A percentile compares a stretch with the other conserved stretches of the same genome.
phyloP scores from a whole-genome alignment of 768 basidiomycete genomes.

The Sistotremastrum suecicum region DNA sequence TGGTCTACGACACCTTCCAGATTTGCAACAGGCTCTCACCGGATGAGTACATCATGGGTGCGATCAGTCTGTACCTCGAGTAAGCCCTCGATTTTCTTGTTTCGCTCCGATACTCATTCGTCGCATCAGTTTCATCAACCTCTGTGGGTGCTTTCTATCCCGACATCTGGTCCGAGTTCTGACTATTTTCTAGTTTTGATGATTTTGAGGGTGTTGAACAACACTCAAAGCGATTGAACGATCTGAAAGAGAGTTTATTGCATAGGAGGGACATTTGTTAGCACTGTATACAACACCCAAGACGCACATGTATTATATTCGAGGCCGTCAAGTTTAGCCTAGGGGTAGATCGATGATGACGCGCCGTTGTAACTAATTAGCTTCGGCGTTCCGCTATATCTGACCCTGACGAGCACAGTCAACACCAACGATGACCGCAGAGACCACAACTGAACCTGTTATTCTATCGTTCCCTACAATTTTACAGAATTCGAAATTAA shows the following conservation, averaged over 20 bases:
- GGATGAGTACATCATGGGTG: conserved; percentile 86
- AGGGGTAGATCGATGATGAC: too few species aligned
- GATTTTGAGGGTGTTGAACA: too few species aligned
- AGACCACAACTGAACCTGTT: conserved; percentile 17
- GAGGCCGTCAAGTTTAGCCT: too few species aligned
- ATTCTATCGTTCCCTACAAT: conserved; percentile 63
- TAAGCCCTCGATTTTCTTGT: conserved; percentile 14
- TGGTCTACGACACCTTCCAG: conserved; percentile 81
- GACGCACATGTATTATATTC: too few species aligned
- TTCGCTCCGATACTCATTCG: conserved; percentile 7
- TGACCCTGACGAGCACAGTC: too few species aligned
- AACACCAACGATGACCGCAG: not conserved
- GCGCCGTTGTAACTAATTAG: too few species aligned
- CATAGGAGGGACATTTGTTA: too few species aligned
- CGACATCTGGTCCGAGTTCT: not conserved
- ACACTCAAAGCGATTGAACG: too few species aligned
- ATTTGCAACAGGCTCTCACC: conserved; percentile 83
- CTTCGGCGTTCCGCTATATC: too few species aligned
- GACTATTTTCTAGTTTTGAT: too few species aligned
- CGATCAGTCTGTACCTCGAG: conserved; percentile 92
- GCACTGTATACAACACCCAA: too few species aligned
- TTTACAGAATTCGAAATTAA: conserved; percentile 42
- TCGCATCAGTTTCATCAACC: conserved; percentile 59
- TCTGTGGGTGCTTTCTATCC: conserved; percentile 41
- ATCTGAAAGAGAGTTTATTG: too few species aligned